Percentiles rank a stretch among this genome's conserved stretches.
These are phyloP conservation scores for Metarhizium sp. DNA, from an alignment of 2,329 filamentous ascomycete genomes.

Conservation along the genomic window DNA sequence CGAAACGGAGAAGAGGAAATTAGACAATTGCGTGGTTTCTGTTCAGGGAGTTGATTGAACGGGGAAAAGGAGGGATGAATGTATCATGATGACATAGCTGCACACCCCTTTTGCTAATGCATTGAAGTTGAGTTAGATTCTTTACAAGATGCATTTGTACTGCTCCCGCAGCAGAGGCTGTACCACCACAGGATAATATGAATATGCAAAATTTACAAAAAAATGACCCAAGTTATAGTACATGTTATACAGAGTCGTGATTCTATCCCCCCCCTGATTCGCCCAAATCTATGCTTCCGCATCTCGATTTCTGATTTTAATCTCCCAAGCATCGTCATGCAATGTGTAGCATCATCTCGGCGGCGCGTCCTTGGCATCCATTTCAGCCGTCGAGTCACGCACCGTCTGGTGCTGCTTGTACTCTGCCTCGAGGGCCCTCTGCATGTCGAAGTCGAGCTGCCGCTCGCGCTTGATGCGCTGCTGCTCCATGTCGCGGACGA, in stretches of 20 bases:
- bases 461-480: conserved; percentile 84
- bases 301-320: background rate
- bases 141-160: background rate
- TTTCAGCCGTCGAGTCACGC: conserved; percentile 26
- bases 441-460: conserved; percentile 90
- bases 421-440: conserved; percentile 73
- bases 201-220: background rate
- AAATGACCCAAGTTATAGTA: background rate
- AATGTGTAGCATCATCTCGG: conserved; percentile 12
- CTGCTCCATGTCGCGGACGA: conserved; percentile 90
- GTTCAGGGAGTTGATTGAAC: background rate
- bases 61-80: conserved; percentile 1
- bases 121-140: background rate
- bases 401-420: conserved; percentile 86
- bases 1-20: background rate
- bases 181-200: conserved; percentile 4
- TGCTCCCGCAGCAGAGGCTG: conserved; percentile 2
- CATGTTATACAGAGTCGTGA: background rate
- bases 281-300: no score
- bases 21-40: background rate
- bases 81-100: conserved; percentile 3
- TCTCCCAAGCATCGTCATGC: background rate
- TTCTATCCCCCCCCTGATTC: background rate
- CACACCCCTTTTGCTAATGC: background rate
- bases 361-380: conserved; percentile 7